Evolutionary conservation across 208 protist genomes (phyloP).

Genomic region (Trypanosoma conorhini): DNA sequence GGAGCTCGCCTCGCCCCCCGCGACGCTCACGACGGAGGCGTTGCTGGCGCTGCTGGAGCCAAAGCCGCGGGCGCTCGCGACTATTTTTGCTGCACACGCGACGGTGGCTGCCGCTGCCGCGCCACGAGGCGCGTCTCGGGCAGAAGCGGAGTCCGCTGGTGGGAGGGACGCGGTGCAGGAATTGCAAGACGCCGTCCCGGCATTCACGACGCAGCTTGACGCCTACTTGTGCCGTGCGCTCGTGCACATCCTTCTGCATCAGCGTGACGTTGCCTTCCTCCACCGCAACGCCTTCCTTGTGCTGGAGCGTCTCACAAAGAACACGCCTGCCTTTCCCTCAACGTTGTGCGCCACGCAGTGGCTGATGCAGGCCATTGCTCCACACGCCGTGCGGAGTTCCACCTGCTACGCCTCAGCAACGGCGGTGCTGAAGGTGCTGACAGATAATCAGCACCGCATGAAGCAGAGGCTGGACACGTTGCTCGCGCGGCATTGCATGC

Average conservation of each 20-base stretch:
- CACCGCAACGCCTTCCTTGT: conserved; percentile 71
- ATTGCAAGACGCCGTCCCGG: conserved; percentile 6
- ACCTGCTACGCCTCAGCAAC: conserved; percentile 71
- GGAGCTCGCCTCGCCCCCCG: background rate
- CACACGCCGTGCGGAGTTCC: conserved; percentile 54
- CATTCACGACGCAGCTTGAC: conserved; percentile 60
- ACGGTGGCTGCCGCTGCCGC: background rate
- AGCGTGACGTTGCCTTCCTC: conserved; percentile 54
- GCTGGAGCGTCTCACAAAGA: conserved; percentile 64
- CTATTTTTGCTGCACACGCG: conserved; percentile 6
- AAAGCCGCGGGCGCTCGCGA: conserved; percentile 21
- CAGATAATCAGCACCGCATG: conserved; percentile 28
- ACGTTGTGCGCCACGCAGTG: conserved; percentile 47
- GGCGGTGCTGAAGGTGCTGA: conserved; percentile 63
- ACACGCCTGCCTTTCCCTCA: conserved; percentile 38
- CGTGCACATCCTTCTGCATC: conserved; percentile 49
- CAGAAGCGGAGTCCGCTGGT: background rate
- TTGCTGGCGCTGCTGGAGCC: conserved; percentile 25
- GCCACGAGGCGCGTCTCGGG: background rate
- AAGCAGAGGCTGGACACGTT: conserved; percentile 15
- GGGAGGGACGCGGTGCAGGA: background rate
- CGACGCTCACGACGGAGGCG: conserved; percentile 18
- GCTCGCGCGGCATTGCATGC: conserved; percentile 4
- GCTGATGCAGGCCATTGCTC: conserved; percentile 55
- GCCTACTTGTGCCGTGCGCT: conserved; percentile 53